These are phyloP conservation scores for Trichocomaceae sp. DNA, from an alignment of 2,329 filamentous ascomycete species.

Conservation along the genomic window DNA sequence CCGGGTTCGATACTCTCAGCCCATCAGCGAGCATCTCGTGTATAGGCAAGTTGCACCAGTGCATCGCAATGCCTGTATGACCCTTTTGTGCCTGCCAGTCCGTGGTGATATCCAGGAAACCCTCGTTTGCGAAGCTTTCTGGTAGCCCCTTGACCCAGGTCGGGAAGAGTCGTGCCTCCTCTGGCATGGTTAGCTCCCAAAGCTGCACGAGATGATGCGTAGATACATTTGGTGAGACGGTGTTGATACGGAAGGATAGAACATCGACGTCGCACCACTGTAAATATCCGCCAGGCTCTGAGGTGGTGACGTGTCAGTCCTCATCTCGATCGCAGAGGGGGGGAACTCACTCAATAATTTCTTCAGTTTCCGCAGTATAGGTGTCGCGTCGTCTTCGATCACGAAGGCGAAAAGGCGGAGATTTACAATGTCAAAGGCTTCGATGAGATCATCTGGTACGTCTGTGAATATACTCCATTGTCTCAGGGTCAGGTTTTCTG, in stretches of 20 bases:
- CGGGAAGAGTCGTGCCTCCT: too few relatives aligned
- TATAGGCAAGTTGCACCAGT: too few relatives aligned
- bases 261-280: background rate
- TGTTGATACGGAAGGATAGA: background rate
- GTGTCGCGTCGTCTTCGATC: background rate
- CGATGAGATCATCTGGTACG: conserved; percentile 13
- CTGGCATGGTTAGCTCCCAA: too few relatives aligned
- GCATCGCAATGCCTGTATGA: too few relatives aligned
- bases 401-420: conserved; percentile 8
- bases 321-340: background rate
- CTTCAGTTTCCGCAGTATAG: background rate
- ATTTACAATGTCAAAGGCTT: conserved; percentile 20
- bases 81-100: too few relatives aligned
- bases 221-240: too few relatives aligned
- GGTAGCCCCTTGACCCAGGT: too few relatives aligned
- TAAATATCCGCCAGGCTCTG: background rate
- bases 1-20: too few relatives aligned
- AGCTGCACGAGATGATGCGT: too few relatives aligned
- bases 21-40: too few relatives aligned
- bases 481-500: conserved; percentile 13
- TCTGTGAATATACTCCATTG: conserved; percentile 14
- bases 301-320: background rate
- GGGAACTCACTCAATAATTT: background rate
- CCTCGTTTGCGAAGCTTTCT: too few relatives aligned
- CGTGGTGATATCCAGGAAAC: too few relatives aligned